phyloP scores from a whole-genome alignment of 352 stramenopile species.

The Elongisporangium senticosum region DNA sequence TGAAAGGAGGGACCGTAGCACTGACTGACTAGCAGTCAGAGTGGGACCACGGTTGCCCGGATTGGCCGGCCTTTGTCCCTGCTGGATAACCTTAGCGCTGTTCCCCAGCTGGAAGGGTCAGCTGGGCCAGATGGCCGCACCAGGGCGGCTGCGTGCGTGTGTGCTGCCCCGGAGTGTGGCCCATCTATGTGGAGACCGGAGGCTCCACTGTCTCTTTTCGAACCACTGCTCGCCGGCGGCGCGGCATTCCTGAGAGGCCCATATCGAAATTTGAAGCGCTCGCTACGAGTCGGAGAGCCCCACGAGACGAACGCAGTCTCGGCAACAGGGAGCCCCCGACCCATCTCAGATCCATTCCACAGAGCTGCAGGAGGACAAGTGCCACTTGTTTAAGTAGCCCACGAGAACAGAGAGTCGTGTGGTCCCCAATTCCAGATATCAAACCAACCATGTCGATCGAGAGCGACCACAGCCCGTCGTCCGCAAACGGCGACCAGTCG shows the following conservation, averaged over 20 bases:
- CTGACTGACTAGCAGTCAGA: neutral
- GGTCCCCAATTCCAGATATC: neutral
- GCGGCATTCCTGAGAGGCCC: neutral
- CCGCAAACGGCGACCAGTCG: neutral
- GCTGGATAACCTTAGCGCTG: neutral
- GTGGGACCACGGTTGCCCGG: neutral
- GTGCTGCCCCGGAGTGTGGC: neutral
- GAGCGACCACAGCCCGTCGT: neutral
- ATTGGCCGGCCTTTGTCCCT: neutral
- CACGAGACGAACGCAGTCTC: neutral
- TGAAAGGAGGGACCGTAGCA: neutral
- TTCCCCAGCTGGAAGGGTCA: neutral
- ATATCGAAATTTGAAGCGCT: neutral
- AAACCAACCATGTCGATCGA: neutral
- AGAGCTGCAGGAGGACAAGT: neutral
- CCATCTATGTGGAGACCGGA: neutral
- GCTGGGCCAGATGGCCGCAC: neutral
- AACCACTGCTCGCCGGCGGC: neutral
- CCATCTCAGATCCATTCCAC: neutral
- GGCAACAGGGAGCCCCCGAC: neutral
- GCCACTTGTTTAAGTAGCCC: neutral
- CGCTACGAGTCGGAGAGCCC: neutral
- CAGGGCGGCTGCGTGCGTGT: neutral
- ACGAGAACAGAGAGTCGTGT: neutral
- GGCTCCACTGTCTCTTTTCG: neutral